Base-by-base conservation (phyloP, 164 flowering plant species). In the Nymphaea colorata region DNA sequence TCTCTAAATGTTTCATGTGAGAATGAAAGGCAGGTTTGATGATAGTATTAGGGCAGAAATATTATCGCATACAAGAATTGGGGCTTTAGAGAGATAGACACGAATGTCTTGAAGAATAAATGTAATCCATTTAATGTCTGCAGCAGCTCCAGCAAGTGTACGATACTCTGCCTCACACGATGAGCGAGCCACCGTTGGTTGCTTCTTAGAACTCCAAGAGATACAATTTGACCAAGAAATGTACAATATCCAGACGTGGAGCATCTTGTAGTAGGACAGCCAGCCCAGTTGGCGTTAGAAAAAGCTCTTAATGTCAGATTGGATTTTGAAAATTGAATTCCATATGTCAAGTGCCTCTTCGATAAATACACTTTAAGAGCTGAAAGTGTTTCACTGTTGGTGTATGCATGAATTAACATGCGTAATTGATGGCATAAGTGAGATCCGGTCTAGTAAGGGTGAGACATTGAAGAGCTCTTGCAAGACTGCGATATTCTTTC, bases 1-100 rank as follows among this genome's bases (percentile, higher is more conserved):
- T 1, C 16, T 62, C 64, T 11, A 62, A 11, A 17, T 62, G 64
- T 18, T 62, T 62, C 12, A 25, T 62, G 25, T 6, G 64, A 17
- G 64, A 14, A 62, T 62, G 64, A 14, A 62, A 18, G 64, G 18
- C 64, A 6, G 64, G 64, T 11, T 62, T 62, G 25, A 62, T 62
- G 64, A 1, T 62, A 2, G 36, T 11, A 11, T 6, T 11, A 18
- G 16, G 64, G 64, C 64, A 62, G 8, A 11, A 18, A 62, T 7
- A 62, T 62, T 62, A 18, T 62, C 64, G 2, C 64, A 62, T 6
- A 14, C 1, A 17, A 62, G 16, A 6, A 11, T 25, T 11, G 25
- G 64, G 25, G 64, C 8, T 6, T 8, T 1, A 11, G 25, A 14
- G 18, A 62, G 36, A 17, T 25, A 17, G 12, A 62, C 1, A 17